phyloP scores from a whole-genome alignment of 345 rosid genomes.

The Eucalyptus regnans region DNA sequence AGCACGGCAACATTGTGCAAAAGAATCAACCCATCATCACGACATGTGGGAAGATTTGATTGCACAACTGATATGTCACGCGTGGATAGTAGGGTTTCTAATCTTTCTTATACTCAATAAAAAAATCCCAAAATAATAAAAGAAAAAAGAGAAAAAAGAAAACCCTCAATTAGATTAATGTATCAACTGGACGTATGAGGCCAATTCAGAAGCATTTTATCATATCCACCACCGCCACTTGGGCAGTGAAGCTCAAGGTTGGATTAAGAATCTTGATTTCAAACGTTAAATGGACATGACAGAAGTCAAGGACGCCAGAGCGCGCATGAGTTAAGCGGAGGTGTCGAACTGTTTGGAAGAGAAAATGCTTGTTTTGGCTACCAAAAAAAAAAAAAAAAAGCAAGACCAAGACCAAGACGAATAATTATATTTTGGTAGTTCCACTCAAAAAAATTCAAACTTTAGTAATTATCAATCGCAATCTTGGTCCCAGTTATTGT shows the following conservation, averaged over 20 bases:
- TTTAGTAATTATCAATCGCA: neutral
- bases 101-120: neutral
- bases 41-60: neutral
- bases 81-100: neutral
- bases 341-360: neutral
- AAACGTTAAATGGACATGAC: neutral
- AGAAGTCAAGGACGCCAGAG: neutral
- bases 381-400: neutral
- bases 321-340: neutral
- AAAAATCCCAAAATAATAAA: too few relatives aligned
- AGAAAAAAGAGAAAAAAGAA: neutral
- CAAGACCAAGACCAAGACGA: neutral
- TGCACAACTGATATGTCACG: neutral
- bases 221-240: neutral
- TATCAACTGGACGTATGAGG: neutral
- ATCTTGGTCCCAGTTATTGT: conserved; percentile 3
- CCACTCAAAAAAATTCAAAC: neutral
- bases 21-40: neutral
- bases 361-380: neutral
- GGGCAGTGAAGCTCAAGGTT: neutral
- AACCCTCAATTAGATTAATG: neutral
- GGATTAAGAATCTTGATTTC: neutral
- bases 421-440: neutral
- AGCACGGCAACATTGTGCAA: neutral
- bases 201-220: neutral